phyloP scores from a whole-genome alignment of 1,284 basidiomycete genomes.

The Pisolithus thermaeus region DNA sequence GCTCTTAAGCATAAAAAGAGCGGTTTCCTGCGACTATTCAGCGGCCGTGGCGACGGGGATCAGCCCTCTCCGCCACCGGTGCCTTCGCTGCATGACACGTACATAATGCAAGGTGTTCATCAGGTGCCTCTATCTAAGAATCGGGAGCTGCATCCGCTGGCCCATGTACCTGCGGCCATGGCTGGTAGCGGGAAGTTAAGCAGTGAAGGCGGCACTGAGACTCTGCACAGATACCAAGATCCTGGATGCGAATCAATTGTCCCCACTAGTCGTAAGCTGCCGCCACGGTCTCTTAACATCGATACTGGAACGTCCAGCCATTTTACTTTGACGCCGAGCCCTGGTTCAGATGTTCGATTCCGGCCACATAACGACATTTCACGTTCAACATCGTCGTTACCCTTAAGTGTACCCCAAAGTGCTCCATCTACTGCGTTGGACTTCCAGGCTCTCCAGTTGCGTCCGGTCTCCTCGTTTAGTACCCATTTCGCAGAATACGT shows the following conservation, averaged over 20 bases:
- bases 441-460: constrained; percentile 61
- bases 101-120: constrained; percentile 27
- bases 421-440: constrained; percentile 58
- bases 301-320: constrained; percentile 28
- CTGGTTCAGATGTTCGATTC: constrained; percentile 8
- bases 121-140: constrained; percentile 31
- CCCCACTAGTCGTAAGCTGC: constrained; percentile 28
- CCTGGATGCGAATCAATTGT: constrained; percentile 8
- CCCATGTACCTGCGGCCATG: constrained; percentile 7
- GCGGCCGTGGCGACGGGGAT: constrained; percentile 45
- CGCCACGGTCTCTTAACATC: constrained; percentile 40
- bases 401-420: constrained; percentile 39
- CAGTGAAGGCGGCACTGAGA: constrained; percentile 1
- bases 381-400: constrained; percentile 2
- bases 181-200: constrained; percentile 7
- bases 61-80: constrained; percentile 47
- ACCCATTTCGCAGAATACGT: constrained; percentile 64
- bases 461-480: constrained; percentile 72
- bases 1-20: constrained; percentile 67
- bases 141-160: constrained; percentile 35
- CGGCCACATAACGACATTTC: neutral
- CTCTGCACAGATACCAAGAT: constrained; percentile 6
- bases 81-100: constrained; percentile 40
- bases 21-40: constrained; percentile 75
- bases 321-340: constrained; percentile 10